These are phyloP conservation scores for Malus hybrid DNA, from an alignment of 331 rosid genomes.

Conservation along the genomic window DNA sequence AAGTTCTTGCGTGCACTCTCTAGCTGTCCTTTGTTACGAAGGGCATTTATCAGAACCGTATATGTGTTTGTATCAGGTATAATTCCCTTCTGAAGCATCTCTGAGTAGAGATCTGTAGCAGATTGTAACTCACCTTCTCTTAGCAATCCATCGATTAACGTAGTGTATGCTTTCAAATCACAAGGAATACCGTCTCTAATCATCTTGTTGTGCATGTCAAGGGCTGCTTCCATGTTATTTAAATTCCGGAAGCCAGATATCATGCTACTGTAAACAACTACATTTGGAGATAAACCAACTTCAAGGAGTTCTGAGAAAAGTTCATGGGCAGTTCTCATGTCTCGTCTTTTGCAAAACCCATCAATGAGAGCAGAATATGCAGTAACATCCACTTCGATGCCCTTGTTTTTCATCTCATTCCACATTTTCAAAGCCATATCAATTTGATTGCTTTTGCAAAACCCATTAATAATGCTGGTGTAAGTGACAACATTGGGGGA, in stretches of 20 bases:
- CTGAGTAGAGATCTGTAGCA: constrained; percentile 60
- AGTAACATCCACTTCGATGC: constrained; percentile 44
- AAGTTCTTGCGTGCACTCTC: constrained; percentile 53
- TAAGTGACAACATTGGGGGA: constrained; percentile 49
- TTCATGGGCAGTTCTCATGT: constrained; percentile 60
- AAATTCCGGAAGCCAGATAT: constrained; percentile 52
- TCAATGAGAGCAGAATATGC: constrained; percentile 54
- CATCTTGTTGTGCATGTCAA: constrained; percentile 57
- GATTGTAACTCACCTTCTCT: constrained; percentile 45
- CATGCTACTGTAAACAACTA: constrained; percentile 58
- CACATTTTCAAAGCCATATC: constrained; percentile 55
- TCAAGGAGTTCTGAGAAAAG: constrained; percentile 48
- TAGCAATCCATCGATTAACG: constrained; percentile 50
- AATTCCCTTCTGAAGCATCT: constrained; percentile 70
- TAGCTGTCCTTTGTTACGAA: constrained; percentile 52
- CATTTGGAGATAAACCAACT: constrained; percentile 66
- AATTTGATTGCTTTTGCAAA: constrained; percentile 49
- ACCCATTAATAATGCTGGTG: constrained; percentile 55
- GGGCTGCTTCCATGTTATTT: constrained; percentile 59
- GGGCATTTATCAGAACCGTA: constrained; percentile 49
- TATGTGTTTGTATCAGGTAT: constrained; percentile 44
- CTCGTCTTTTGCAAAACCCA: constrained; percentile 60
- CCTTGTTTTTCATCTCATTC: constrained; percentile 54
- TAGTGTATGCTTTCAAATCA: constrained; percentile 54
- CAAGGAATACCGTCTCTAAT: constrained; percentile 42